phyloP scores from a whole-genome alignment of 1,139 yeast genomes.

The Debaryomyces subglobosus region DNA sequence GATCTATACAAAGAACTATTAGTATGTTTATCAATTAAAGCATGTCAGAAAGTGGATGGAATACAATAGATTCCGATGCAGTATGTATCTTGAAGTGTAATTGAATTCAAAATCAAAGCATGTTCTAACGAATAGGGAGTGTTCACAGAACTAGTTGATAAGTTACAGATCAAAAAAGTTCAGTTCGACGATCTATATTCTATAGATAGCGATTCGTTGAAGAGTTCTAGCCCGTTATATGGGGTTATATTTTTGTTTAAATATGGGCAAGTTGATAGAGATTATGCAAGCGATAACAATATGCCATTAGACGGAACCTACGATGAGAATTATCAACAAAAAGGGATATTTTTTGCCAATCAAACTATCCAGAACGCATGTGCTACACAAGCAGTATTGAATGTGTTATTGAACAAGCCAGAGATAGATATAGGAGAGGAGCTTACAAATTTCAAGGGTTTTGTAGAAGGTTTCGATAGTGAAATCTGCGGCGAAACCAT shows the following conservation, averaged over 20 bases:
- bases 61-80: slow-evolving; percentile 73
- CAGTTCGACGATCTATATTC: slow-evolving; percentile 65
- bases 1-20: too few species aligned
- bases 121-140: slow-evolving; percentile 51
- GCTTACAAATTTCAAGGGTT: slow-evolving; percentile 50
- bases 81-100: slow-evolving; percentile 31
- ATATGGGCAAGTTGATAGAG: slow-evolving; percentile 48
- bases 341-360: slow-evolving; percentile 59
- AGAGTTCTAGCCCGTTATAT: slow-evolving; percentile 46
- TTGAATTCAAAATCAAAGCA: neutral
- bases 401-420: slow-evolving; percentile 49
- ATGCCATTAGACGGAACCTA: slow-evolving; percentile 49
- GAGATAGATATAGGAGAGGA: slow-evolving; percentile 54
- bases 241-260: slow-evolving; percentile 70
- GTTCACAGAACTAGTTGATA: slow-evolving; percentile 65
- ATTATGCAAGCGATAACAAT: slow-evolving; percentile 28
- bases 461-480: slow-evolving; percentile 59
- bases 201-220: slow-evolving; percentile 52
- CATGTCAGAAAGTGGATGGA: slow-evolving; percentile 51
- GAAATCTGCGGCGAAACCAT: slow-evolving; percentile 66
- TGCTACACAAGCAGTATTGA: slow-evolving; percentile 78
- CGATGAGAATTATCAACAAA: slow-evolving; percentile 39
- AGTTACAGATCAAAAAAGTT: slow-evolving; percentile 56
- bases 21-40: neutral
- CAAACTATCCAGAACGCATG: slow-evolving; percentile 75